A percentile compares a stretch with the other conserved stretches of the same genome.
Conservation (phyloP, 1,284 basidiomycete species). For the Leucoagaricus sp. region DNA sequence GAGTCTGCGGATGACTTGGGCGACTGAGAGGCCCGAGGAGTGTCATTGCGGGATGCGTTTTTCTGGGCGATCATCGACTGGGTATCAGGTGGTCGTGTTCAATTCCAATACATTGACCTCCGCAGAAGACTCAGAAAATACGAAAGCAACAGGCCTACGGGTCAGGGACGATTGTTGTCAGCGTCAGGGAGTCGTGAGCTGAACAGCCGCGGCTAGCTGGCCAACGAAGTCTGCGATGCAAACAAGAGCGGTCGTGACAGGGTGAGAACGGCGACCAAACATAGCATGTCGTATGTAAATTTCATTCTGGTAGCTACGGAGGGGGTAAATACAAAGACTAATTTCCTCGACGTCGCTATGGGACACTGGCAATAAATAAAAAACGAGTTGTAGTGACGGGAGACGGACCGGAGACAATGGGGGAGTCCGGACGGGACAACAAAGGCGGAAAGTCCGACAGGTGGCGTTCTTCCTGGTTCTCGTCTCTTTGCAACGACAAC, state of each 20-base stretch:
- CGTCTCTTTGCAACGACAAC: slow-evolving; percentile 23
- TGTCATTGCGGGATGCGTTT: slow-evolving; percentile 23
- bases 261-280: slow-evolving; percentile 8
- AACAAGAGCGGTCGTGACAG: background rate
- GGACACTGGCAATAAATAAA: background rate
- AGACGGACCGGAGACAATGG: slow-evolving; percentile 15
- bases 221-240: background rate
- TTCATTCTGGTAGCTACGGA: no score
- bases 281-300: no score
- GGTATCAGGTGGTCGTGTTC: no score
- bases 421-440: slow-evolving; percentile 16
- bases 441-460: slow-evolving; percentile 17
- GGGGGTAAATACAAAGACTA: background rate
- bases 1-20: slow-evolving; percentile 13
- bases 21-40: slow-evolving; percentile 28
- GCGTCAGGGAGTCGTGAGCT: no score
- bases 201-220: no score
- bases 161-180: no score
- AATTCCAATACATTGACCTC: slow-evolving; percentile 8
- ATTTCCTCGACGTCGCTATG: background rate
- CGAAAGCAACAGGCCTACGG: no score
- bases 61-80: slow-evolving; percentile 21
- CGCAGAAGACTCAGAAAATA: background rate
- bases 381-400: background rate
- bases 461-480: slow-evolving; percentile 28